Evolutionary conservation across 805 yeast genomes (phyloP).

Genomic region (Monosporozyma unispora): DNA sequence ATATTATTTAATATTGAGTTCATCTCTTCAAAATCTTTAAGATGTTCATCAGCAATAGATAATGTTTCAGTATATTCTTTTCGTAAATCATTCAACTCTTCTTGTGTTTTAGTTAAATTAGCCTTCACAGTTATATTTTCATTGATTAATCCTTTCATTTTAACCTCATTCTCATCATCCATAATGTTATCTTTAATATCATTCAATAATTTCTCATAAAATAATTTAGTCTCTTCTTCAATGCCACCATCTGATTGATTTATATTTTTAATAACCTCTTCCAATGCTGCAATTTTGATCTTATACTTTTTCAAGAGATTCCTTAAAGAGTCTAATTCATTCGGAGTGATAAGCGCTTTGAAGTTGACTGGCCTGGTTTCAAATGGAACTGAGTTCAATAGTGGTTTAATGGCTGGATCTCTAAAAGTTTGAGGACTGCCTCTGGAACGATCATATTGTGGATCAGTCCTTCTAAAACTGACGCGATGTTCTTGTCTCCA

Average conservation of each 20-base stretch:
- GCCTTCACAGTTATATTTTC: slow-evolving; percentile 9
- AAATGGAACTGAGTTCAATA: not conserved
- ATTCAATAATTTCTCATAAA: slow-evolving; percentile 16
- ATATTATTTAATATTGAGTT: slow-evolving; percentile 18
- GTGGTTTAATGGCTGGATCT: not conserved
- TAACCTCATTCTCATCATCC: not conserved
- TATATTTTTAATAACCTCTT: slow-evolving; percentile 24
- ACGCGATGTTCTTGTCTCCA: not conserved
- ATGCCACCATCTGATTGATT: slow-evolving; percentile 5
- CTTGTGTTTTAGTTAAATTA: slow-evolving; percentile 1
- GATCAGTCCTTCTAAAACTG: not conserved
- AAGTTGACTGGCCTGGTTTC: not conserved
- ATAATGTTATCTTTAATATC: slow-evolving; percentile 15
- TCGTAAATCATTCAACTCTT: not conserved
- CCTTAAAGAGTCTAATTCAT: slow-evolving; percentile 16
- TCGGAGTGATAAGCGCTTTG: not conserved
- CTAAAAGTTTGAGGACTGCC: not conserved
- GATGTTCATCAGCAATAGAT: slow-evolving; percentile 23
- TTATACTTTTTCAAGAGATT: slow-evolving; percentile 36
- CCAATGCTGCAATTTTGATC: slow-evolving; percentile 28
- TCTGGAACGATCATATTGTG: not conserved
- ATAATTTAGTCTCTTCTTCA: slow-evolving; percentile 5
- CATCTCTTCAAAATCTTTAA: slow-evolving; percentile 21
- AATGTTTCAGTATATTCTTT: slow-evolving; percentile 12
- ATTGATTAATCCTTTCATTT: not conserved